Conservation (phyloP, 2,329 filamentous ascomycete species). For the Neoarthrinium moseri region DNA sequence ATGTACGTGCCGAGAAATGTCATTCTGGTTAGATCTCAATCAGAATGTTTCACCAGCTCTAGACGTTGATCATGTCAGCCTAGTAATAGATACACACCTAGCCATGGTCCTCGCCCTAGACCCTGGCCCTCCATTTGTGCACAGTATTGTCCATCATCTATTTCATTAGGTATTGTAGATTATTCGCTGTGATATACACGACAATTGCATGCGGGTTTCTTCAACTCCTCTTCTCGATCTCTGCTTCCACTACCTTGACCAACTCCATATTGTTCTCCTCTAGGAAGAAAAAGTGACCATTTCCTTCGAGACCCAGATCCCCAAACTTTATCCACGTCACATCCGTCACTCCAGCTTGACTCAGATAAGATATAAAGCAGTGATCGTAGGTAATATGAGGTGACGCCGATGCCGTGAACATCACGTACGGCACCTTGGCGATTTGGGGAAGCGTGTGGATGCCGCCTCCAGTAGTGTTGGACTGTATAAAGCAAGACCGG, state of each 20-base stretch:
- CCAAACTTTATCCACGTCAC: slow-evolving; percentile 9
- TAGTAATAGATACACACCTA: too few relatives aligned
- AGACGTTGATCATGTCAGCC: too few relatives aligned
- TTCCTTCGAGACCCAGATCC: slow-evolving; percentile 8
- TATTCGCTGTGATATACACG: too few relatives aligned
- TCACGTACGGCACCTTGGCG: slow-evolving; percentile 11
- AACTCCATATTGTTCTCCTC: slow-evolving; percentile 10
- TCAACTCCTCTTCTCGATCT: too few relatives aligned
- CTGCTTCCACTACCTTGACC: slow-evolving; percentile 1
- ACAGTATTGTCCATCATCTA: too few relatives aligned
- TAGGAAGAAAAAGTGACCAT: slow-evolving; percentile 10
- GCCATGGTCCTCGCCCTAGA: too few relatives aligned
- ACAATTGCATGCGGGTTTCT: too few relatives aligned
- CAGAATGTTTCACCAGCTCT: too few relatives aligned
- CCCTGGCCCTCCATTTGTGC: too few relatives aligned
- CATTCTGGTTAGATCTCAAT: too few relatives aligned
- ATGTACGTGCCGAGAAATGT: too few relatives aligned
- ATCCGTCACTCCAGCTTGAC: slow-evolving; percentile 8
- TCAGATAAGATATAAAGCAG: slow-evolving; percentile 8
- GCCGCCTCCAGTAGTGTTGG: slow-evolving; percentile 6
- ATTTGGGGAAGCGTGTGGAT: slow-evolving; percentile 6
- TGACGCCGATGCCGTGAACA: slow-evolving; percentile 9
- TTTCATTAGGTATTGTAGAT: too few relatives aligned
- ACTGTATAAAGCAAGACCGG: slow-evolving; percentile 10
- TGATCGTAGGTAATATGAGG: slow-evolving; percentile 12